Percentiles rank a stretch among this genome's conserved stretches.
phyloP scores from a whole-genome alignment of 371 early-diverging fungal genomes.

The Zancudomyces culisetae region DNA sequence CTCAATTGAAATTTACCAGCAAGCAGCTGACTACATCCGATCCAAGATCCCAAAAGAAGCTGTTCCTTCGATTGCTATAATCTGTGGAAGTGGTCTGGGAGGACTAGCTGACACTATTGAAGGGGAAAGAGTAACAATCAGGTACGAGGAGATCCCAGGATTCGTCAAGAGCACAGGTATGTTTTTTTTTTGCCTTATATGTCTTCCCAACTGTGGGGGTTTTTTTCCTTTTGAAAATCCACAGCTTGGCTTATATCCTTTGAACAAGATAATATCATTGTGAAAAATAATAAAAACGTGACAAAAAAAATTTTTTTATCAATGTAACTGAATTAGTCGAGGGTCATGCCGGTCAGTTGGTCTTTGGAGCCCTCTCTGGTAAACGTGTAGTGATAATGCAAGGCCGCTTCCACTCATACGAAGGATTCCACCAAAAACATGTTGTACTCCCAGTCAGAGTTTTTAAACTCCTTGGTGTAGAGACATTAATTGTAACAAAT shows the following conservation, averaged over 20 bases:
- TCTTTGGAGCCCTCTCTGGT: slow-evolving; percentile 65
- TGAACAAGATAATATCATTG: too few species aligned
- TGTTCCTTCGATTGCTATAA: slow-evolving; percentile 46
- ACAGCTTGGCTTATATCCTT: too few species aligned
- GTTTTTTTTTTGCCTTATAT: background rate
- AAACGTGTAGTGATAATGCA: slow-evolving; percentile 66
- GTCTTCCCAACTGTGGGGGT: too few species aligned
- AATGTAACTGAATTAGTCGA: slow-evolving; percentile 28
- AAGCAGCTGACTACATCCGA: slow-evolving; percentile 3
- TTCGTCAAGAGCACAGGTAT: slow-evolving; percentile 71
- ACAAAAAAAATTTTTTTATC: background rate
- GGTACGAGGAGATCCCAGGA: slow-evolving; percentile 69
- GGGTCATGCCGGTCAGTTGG: slow-evolving; percentile 83
- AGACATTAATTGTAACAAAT: slow-evolving; percentile 68
- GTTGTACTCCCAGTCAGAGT: slow-evolving; percentile 78
- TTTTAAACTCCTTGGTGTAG: slow-evolving; percentile 60
- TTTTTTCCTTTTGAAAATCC: too few species aligned
- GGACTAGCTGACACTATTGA: slow-evolving; percentile 62
- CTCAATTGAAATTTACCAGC: slow-evolving; percentile 2
- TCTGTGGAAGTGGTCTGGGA: slow-evolving; percentile 85
- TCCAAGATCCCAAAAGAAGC: background rate
- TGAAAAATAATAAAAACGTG: too few species aligned
- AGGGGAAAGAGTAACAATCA: slow-evolving; percentile 31
- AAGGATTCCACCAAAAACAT: slow-evolving; percentile 58
- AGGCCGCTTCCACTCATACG: slow-evolving; percentile 74